Conservation (phyloP, 441 rosid genomes). For the Francoa sonchifolia region DNA sequence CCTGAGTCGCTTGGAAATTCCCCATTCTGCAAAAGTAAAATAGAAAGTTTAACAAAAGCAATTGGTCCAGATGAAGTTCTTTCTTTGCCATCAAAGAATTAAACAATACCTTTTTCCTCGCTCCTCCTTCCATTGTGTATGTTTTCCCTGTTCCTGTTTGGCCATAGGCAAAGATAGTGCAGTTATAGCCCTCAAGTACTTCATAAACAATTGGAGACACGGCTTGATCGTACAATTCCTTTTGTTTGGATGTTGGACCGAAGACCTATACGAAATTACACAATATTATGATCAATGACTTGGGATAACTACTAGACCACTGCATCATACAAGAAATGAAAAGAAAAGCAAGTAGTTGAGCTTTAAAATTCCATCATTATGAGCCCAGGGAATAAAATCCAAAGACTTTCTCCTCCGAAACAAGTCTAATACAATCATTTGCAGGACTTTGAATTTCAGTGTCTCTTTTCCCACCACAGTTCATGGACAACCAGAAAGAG, state of each 20-base stretch:
- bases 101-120: slow-evolving; percentile 95
- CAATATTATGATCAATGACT: slow-evolving; percentile 1
- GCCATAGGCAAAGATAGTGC: slow-evolving; percentile 98
- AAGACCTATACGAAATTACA: slow-evolving; percentile 46
- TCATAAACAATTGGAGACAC: slow-evolving; percentile 91
- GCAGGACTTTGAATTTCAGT: no score
- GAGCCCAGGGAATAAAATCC: no score
- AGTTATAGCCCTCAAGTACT: slow-evolving; percentile 94
- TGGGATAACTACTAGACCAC: not conserved
- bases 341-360: no score
- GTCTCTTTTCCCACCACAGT: not conserved
- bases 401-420: no score
- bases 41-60: no score
- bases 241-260: slow-evolving; percentile 82
- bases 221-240: slow-evolving; percentile 65
- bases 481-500: no score
- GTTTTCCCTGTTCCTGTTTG: slow-evolving; percentile 99
- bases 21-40: no score
- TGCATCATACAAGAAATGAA: no score
- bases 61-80: no score
- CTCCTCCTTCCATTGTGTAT: slow-evolving; percentile 98
- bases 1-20: slow-evolving; percentile 97
- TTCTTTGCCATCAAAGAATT: no score
- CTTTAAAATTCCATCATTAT: no score
- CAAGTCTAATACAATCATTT: no score